phyloP scores from a whole-genome alignment of 139 green algal species.

The Picochlorum costavermella region DNA sequence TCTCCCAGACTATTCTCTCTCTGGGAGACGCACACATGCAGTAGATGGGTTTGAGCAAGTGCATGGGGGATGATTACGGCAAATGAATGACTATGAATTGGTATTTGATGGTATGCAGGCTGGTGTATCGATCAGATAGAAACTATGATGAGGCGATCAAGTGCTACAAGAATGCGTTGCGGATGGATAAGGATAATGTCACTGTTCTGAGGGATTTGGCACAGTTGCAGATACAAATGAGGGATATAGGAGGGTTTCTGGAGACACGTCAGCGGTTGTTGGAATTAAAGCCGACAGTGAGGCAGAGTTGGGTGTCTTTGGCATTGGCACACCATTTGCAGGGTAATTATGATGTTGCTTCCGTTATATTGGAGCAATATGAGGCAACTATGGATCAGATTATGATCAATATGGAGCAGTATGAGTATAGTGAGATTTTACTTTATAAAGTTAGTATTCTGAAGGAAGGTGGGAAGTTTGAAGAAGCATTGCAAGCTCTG shows the following conservation, averaged over 20 bases:
- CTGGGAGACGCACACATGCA: background rate
- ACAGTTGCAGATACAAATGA: constrained; percentile 77
- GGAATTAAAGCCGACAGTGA: constrained; percentile 60
- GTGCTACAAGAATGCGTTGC: constrained; percentile 96
- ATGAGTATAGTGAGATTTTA: constrained; percentile 94
- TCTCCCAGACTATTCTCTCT: background rate
- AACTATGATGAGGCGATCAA: constrained; percentile 98
- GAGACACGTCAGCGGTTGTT: constrained; percentile 85
- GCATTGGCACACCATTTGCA: constrained; percentile 86
- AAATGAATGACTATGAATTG: no score
- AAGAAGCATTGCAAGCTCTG: constrained; percentile 45
- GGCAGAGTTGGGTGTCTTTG: constrained; percentile 87
- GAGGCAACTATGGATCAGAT: constrained; percentile 23
- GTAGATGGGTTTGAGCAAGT: background rate
- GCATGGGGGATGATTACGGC: background rate
- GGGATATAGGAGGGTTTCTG: constrained; percentile 83
- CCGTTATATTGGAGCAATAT: constrained; percentile 40
- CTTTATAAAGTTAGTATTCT: constrained; percentile 86
- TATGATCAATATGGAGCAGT: constrained; percentile 53
- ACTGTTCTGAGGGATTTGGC: constrained; percentile 52
- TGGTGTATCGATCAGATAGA: constrained; percentile 86
- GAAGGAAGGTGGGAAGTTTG: constrained; percentile 55
- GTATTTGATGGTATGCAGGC: constrained; percentile 32
- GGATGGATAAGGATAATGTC: constrained; percentile 86
- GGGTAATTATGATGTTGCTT: constrained; percentile 64